Evolutionary conservation across 108 stramenopile species (phyloP), one percentile per base, ranked within the genome.

Genomic region (Conticribra weissflogii): DNA sequence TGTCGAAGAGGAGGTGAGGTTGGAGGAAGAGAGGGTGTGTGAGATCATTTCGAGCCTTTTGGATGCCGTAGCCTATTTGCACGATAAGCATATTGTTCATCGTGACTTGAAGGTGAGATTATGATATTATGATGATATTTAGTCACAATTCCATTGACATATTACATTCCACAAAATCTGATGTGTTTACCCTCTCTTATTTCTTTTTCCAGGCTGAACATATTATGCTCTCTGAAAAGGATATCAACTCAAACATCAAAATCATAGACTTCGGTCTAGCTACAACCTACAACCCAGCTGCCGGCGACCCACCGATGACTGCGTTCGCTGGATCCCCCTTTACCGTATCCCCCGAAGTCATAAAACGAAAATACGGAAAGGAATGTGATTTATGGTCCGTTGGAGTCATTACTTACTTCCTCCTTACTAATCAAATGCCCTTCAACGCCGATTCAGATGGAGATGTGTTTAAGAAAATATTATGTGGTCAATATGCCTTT

Each of bases 91-190:
- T 19, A 82, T 98, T 75, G 93, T 98, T 34, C 99, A 99, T 84
- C 90, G 99, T 14, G 97, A 98, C 78, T 82, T 97, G 71, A 96
- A 98, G 87, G 87, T 89, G 3, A 90, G 91, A 12, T 93, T 94
- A 16, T 2, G 18, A n/a, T 22, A 51, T 21, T 5, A n/a, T 22
- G n/a, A 12, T 51, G 50, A n/a, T 51, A 21, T 51, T 8, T 21
- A 51, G n/a, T n/a, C 15, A 16, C 21, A 12, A 3, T 45, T 7
- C 24, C 8, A 30, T 16, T 21, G 22, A 17, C 19, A 4, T 45
- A 63, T 21, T 17, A 46, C 23, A 48, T 0, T 9, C 0, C 18
- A 17, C 46, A 50, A 47, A 16, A 19, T 45, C 12, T 51, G 2
- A 30, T 21, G 14, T 23, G 21, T 53, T 25, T 21, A 21, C 23